Evolutionary conservation across 1,284 basidiomycete species (phyloP).

Genomic region (Trichosporon sp.): DNA sequence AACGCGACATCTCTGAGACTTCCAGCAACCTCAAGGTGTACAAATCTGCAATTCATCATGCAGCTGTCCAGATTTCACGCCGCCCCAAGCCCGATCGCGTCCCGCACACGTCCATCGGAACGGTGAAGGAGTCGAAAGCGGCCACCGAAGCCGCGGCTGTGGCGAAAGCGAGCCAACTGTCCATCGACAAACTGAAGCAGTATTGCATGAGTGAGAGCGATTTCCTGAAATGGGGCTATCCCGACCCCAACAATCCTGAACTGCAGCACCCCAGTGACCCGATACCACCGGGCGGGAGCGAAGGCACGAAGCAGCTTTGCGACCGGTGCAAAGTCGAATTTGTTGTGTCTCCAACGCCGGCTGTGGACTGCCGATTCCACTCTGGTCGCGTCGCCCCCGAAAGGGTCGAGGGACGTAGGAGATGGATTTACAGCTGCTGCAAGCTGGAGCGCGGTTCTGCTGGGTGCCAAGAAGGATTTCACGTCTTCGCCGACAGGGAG

Average conservation of each 20-base stretch:
- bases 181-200: constrained; percentile 54
- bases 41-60: constrained; percentile 45
- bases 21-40: constrained; percentile 40
- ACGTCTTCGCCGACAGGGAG: constrained; percentile 48
- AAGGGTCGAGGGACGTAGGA: constrained; percentile 36
- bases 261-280: constrained; percentile 26
- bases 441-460: constrained; percentile 57
- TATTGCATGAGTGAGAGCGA: constrained; percentile 60
- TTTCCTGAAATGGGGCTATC: constrained; percentile 66
- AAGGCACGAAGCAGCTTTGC: constrained; percentile 64
- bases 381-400: constrained; percentile 61
- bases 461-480: constrained; percentile 33
- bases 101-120: constrained; percentile 73
- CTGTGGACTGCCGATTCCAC: constrained; percentile 70
- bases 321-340: constrained; percentile 71
- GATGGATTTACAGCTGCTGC: constrained; percentile 49
- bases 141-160: constrained; percentile 61
- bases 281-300: constrained; percentile 22
- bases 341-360: constrained; percentile 55
- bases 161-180: constrained; percentile 59
- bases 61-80: constrained; percentile 50
- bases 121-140: constrained; percentile 61
- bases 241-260: constrained; percentile 53
- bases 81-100: constrained; percentile 61
- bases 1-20: constrained; percentile 33